phyloP scores from a whole-genome alignment of 768 basidiomycete genomes.

The Suillus americanus region DNA sequence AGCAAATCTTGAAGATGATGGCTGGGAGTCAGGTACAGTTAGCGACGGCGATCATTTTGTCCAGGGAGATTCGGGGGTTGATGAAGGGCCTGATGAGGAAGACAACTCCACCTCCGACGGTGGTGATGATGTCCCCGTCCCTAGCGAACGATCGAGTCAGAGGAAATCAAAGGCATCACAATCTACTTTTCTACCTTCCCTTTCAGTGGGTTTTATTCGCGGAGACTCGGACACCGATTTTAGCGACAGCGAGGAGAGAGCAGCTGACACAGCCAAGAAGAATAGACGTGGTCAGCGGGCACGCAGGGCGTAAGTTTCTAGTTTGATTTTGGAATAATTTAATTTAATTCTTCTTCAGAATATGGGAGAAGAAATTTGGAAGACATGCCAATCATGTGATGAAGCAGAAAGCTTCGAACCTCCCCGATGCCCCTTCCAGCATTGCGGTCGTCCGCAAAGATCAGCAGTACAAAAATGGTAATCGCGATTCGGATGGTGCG shows the following conservation, averaged over 20 bases:
- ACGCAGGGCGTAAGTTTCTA: conserved; percentile 78
- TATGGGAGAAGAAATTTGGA: conserved; percentile 98
- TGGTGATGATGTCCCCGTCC: conserved; percentile 15
- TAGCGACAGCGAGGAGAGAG: conserved; percentile 60
- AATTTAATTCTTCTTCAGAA: conserved; percentile 46
- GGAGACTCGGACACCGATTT: conserved; percentile 81
- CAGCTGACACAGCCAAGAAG: conserved; percentile 62
- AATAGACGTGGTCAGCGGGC: conserved; percentile 93
- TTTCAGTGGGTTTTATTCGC: conserved; percentile 80
- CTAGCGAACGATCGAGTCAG: conserved; percentile 14
- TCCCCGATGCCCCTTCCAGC: conserved; percentile 4
- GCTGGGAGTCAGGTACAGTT: conserved; percentile 46
- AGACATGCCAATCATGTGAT: conserved; percentile 89
- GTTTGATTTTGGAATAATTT: conserved; percentile 2
- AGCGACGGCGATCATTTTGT: conserved; percentile 27
- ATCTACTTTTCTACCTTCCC: conserved; percentile 83
- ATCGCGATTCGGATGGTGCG: conserved; percentile 14
- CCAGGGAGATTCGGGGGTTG: conserved; percentile 37
- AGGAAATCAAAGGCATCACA: conserved; percentile 19
- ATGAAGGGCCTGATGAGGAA: conserved; percentile 30
- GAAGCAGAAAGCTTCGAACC: conserved; percentile 38
- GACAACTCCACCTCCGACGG: conserved; percentile 35
- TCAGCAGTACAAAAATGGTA: conserved; percentile 18
- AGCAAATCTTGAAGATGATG: conserved; percentile 26
- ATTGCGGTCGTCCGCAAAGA: conserved; percentile 9